Base-by-base conservation (phyloP, 2,329 filamentous ascomycete genomes). In the Alternaria gaisen region DNA sequence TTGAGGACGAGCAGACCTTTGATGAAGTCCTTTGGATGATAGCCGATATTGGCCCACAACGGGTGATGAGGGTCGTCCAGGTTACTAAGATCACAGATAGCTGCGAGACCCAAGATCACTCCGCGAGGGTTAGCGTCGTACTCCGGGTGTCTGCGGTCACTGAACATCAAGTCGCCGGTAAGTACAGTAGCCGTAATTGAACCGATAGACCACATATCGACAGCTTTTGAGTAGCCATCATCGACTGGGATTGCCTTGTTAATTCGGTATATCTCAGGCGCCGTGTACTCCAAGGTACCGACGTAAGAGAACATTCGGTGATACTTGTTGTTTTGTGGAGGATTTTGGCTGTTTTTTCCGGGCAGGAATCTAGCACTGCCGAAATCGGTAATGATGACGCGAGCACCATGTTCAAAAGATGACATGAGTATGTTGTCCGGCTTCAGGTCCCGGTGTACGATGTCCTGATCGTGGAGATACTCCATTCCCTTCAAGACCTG, bases 121-220 rank as follows among this genome's bases (percentile, higher is more conserved):
- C 66, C 55, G 4, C 53, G 61, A 14, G 74, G 69, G 34, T 78
- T 53, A 6, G 59, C 43, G 16, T 71, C 57, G 36, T 69, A 72
- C 56, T 70, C 20, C 53, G 77, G 64, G 38, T 80, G 71, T 18
- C 63, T 46, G 54, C 77, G 72, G 28, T 67, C 75, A 16, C 71
- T 76, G 61, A 87, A 87, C 3, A 86, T 74, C 3, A 79, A 75
- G 10, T 83, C 78, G 14, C 84, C 84, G 0, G 82, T 83, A 16
- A 89, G 76, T 14, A 89, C 72, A 9, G 83, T 78, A 9, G 80
- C 81, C 2, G 85, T 80, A 3, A 89, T 79, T 47, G 81, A 83
- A 6, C 87, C 87, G n/a, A 89, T 68, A 0, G 87, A 86, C 87
- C 87, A 89, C 72, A 90, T 82, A 65, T 90, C 87, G 9, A 88